Conservation (phyloP, 2,329 filamentous ascomycete genomes). For the Clonostachys chloroleuca region DNA sequence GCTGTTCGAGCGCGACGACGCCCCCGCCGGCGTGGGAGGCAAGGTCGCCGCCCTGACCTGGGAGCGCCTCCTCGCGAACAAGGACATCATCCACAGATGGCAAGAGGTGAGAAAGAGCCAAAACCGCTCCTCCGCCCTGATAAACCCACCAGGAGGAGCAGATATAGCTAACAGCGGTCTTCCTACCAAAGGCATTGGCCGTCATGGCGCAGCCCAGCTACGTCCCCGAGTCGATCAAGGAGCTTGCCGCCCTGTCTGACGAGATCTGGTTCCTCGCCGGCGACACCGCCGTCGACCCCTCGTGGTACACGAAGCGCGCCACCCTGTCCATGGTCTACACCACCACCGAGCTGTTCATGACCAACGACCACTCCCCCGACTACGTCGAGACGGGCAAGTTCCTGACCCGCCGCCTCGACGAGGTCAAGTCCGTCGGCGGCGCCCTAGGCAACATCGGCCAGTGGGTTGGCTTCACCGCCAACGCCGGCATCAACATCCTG, state of each 20-base stretch:
- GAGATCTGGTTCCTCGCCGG: constrained; percentile 89
- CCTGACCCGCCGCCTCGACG: constrained; percentile 68
- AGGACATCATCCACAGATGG: constrained; percentile 69
- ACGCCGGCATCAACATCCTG: constrained; percentile 73
- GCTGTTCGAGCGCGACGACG: constrained; percentile 29
- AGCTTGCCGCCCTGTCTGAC: constrained; percentile 79
- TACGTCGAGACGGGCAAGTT: constrained; percentile 78
- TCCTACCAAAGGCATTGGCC: constrained; percentile 63
- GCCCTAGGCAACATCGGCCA: constrained; percentile 61
- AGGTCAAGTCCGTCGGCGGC: constrained; percentile 59
- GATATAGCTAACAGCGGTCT: no score
- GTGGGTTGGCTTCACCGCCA: constrained; percentile 79
- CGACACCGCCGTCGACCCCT: constrained; percentile 74
- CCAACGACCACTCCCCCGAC: constrained; percentile 71
- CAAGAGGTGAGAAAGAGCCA: constrained; percentile 63
- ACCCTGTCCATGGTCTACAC: constrained; percentile 58
- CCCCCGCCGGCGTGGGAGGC: constrained; percentile 43
- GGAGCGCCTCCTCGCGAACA: constrained; percentile 73
- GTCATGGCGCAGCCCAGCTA: constrained; percentile 84
- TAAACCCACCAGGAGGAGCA: background rate
- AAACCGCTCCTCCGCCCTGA: background rate
- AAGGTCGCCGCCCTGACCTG: constrained; percentile 71
- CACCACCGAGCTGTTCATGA: constrained; percentile 88
- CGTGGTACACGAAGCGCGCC: constrained; percentile 74
- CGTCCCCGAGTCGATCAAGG: constrained; percentile 69